Conservation (phyloP, 805 yeast genomes). For the Pichia californica region DNA sequence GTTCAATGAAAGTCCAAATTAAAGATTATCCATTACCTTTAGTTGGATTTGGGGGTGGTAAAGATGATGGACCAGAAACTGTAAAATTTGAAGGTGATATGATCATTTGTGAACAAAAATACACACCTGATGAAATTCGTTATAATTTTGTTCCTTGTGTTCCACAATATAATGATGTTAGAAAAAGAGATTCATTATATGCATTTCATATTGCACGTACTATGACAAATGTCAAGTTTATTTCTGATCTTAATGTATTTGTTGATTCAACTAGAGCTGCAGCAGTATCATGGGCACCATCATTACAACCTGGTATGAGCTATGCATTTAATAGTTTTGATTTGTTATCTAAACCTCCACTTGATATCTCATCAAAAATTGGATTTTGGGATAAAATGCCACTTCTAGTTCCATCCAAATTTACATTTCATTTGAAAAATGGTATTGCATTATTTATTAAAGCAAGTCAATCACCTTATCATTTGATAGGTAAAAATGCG, state of each 20-base stretch:
- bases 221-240: constrained; percentile 53
- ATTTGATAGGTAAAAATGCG: constrained; percentile 47
- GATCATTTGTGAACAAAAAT: constrained; percentile 54
- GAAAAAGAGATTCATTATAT: constrained; percentile 41
- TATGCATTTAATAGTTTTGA: constrained; percentile 62
- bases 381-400: constrained; percentile 73
- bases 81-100: constrained; percentile 39
- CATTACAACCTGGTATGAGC: constrained; percentile 54
- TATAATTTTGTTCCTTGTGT: constrained; percentile 47
- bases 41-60: constrained; percentile 41
- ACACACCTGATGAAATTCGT: constrained; percentile 39
- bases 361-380: constrained; percentile 55
- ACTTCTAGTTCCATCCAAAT: constrained; percentile 46
- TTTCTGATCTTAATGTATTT: constrained; percentile 41
- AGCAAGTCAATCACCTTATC: constrained; percentile 54
- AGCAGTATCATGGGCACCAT: constrained; percentile 56
- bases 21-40: constrained; percentile 56
- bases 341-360: constrained; percentile 60
- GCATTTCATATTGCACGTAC: constrained; percentile 56
- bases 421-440: constrained; percentile 39
- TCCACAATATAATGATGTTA: constrained; percentile 25
- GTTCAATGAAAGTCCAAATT: constrained; percentile 37
- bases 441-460: constrained; percentile 60
- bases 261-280: constrained; percentile 43
- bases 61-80: constrained; percentile 33